Evolutionary conservation across 106 monocot genomes (phyloP), one percentile per base, ranked within the genome.

Genomic region (Triglochin maritima): DNA sequence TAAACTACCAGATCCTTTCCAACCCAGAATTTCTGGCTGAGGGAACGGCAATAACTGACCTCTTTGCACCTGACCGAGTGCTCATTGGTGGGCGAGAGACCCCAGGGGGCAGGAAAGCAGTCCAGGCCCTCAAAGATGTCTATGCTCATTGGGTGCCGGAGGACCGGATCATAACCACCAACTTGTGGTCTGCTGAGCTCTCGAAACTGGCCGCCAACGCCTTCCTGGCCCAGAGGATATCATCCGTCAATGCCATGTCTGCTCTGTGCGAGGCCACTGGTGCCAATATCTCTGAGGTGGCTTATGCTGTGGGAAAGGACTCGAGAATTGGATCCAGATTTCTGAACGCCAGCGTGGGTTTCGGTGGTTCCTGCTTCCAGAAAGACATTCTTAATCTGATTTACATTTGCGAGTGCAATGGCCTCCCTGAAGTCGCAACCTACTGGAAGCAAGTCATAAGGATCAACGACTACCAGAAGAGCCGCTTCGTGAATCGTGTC

Each of bases 391-490:
- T 81, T n/a, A 81, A 81, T 49, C 68, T 81, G 29, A 62, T 81
- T 4, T 81, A 81, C 72, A 81, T 81, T 61, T 81, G 80, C 29
- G 76, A 81, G 67, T 81, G 80, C 72, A 81, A 81, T 51, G 80
- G 80, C 7, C 76, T 81, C 11, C 51, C 67, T 8, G 80, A 81
- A 59, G 80, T 81, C 5, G 80, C 80, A 46, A 72, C 67, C 62
- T 81, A 81, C 76, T 79, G 79, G 79, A 79, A 79, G 79, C 79
- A 79, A 69, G 79, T 79, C 49, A 79, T 79, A 46, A 79, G 74
- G 74, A 64, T 79, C 56, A 79, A 79, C 58, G 79, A 79, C 69
- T 79, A 79, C 69, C 79, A 79, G 68, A 79, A 79, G 69, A 79
- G 74, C 50, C 73, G 79, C 3, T 79, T 79, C 8, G 79, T 79